These are phyloP conservation scores for Gloeopeniophorella convolvens DNA, from an alignment of 768 basidiomycete genomes.

Conservation along the genomic window DNA sequence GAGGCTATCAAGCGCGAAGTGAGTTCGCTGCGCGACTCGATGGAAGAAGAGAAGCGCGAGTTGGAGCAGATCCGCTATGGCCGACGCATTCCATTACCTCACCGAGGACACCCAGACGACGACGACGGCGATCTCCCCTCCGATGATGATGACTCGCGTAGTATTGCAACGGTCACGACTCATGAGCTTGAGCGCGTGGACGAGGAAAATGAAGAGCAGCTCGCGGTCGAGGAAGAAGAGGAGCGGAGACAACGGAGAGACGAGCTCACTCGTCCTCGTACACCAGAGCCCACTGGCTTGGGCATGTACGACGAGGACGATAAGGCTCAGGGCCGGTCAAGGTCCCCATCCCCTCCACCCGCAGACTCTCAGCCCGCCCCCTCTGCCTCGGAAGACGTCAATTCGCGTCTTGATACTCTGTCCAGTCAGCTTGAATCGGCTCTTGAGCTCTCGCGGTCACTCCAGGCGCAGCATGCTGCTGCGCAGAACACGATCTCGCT, in stretches of 20 bases:
- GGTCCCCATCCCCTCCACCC: constrained; percentile 24
- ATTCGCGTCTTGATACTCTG: constrained; percentile 53
- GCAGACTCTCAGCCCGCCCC: constrained; percentile 21
- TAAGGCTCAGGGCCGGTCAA: constrained; percentile 29
- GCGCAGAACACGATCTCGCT: constrained; percentile 69
- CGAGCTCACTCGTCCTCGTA: constrained; percentile 65
- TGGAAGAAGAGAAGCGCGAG: constrained; percentile 60
- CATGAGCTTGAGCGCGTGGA: constrained; percentile 67
- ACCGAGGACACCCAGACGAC: constrained; percentile 14
- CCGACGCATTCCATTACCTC: constrained; percentile 13
- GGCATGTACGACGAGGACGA: constrained; percentile 44
- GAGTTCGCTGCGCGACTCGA: constrained; percentile 57
- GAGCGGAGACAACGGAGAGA: constrained; percentile 40
- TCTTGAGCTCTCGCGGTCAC: constrained; percentile 58
- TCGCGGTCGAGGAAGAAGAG: constrained; percentile 36
- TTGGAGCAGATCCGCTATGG: constrained; percentile 30
- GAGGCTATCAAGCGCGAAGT: constrained; percentile 80
- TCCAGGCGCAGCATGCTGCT: constrained; percentile 72
- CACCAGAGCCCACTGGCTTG: constrained; percentile 71
- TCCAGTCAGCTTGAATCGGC: constrained; percentile 72
- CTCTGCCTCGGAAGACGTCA: constrained; percentile 46
- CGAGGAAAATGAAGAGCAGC: constrained; percentile 65
- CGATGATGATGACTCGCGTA: constrained; percentile 54
- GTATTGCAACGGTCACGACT: constrained; percentile 63
- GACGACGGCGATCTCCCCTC: constrained; percentile 29